A percentile compares a stretch with the other conserved stretches of the same genome.
Conservation (phyloP, 1,284 basidiomycete genomes). For the Athelia psychrophila region DNA sequence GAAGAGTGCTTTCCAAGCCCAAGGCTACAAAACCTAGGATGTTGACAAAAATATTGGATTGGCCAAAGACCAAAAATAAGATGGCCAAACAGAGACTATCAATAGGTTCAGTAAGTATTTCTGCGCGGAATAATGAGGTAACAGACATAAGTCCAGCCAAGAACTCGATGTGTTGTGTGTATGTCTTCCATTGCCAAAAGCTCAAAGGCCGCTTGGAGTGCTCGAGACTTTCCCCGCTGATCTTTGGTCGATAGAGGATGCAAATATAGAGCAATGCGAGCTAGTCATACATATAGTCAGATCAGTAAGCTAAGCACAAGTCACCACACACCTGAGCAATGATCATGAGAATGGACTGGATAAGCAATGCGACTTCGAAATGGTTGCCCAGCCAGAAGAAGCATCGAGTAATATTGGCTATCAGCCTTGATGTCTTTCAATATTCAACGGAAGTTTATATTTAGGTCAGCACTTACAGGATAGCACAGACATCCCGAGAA, state of each 20-base stretch:
- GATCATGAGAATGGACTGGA: slow-evolving; percentile 83
- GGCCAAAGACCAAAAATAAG: slow-evolving; percentile 72
- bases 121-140: slow-evolving; percentile 8
- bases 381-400: slow-evolving; percentile 86
- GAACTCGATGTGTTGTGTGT: slow-evolving; percentile 79
- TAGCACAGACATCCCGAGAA: slow-evolving; percentile 79
- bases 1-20: slow-evolving; percentile 80
- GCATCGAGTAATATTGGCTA: slow-evolving; percentile 82
- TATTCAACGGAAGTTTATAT: slow-evolving; percentile 5
- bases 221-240: slow-evolving; percentile 56
- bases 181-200: slow-evolving; percentile 86
- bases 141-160: slow-evolving; percentile 74
- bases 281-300: slow-evolving; percentile 31
- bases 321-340: slow-evolving; percentile 59
- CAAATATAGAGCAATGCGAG: slow-evolving; percentile 77
- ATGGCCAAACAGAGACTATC: slow-evolving; percentile 68
- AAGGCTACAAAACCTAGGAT: slow-evolving; percentile 76
- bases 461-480: slow-evolving; percentile 47
- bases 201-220: slow-evolving; percentile 65
- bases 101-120: slow-evolving; percentile 12
- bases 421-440: slow-evolving; percentile 25
- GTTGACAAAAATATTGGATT: slow-evolving; percentile 58
- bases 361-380: slow-evolving; percentile 73
- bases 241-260: slow-evolving; percentile 59
- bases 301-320: slow-evolving; percentile 7